These are phyloP conservation scores for Oenanthe sinensis DNA, from an alignment of 129 eudicot species.

Conservation along the genomic window DNA sequence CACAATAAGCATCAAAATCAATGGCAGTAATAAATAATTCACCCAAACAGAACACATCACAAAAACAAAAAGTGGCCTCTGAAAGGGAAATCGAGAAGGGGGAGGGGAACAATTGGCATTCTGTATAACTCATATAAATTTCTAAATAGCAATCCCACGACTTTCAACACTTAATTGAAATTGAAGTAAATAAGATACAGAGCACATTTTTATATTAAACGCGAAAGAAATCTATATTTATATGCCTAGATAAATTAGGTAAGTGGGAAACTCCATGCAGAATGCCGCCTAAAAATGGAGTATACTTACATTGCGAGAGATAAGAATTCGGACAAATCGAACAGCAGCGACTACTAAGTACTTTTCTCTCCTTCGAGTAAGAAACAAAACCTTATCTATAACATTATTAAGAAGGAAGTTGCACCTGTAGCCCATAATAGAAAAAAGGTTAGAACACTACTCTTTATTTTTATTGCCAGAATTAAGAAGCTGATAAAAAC, in stretches of 20 bases:
- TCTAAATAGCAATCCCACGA: background rate
- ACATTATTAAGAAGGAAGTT: constrained; percentile 65
- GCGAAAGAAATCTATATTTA: background rate
- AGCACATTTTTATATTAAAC: background rate
- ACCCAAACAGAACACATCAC: background rate
- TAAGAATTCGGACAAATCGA: constrained; percentile 66
- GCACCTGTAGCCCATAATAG: constrained; percentile 47
- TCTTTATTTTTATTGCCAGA: background rate
- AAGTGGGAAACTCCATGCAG: background rate
- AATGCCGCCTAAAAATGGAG: background rate
- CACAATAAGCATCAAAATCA: background rate
- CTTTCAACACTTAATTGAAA: background rate
- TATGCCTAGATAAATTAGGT: background rate
- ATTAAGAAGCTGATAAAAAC: background rate
- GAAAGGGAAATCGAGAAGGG: background rate
- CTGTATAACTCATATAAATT: background rate
- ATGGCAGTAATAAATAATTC: background rate
- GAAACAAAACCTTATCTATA: constrained; percentile 64
- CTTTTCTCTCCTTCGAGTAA: constrained; percentile 85
- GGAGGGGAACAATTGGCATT: background rate
- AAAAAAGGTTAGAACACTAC: constrained; percentile 5
- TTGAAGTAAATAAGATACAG: background rate
- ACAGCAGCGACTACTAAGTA: constrained; percentile 88
- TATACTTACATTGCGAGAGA: constrained; percentile 67
- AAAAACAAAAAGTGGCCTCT: background rate